Percentiles rank a stretch among this genome's conserved stretches.
Conservation (phyloP, 1,284 basidiomycete species). For the Tranzscheliella williamsii region DNA sequence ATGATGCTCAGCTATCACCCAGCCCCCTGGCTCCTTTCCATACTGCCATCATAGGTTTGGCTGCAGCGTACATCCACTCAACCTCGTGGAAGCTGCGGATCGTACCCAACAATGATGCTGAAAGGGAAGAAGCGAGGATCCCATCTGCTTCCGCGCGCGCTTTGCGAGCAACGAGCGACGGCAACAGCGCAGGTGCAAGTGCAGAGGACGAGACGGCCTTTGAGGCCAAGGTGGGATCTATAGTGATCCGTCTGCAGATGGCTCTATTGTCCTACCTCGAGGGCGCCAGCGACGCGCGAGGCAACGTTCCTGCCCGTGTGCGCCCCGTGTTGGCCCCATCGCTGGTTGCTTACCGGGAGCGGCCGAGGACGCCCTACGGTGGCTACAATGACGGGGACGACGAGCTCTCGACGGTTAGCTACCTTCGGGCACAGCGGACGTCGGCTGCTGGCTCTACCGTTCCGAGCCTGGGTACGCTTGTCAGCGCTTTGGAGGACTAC, state of each 20-base stretch:
- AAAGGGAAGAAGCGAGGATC: constrained; percentile 66
- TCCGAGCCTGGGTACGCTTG: constrained; percentile 75
- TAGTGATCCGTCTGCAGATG: constrained; percentile 39
- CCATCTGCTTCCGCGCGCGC: constrained; percentile 26
- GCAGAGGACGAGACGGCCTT: constrained; percentile 40
- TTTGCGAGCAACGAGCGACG: constrained; percentile 25
- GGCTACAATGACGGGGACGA: constrained; percentile 9
- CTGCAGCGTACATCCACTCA: constrained; percentile 74
- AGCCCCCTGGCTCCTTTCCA: constrained; percentile 67
- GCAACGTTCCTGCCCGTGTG: constrained; percentile 10
- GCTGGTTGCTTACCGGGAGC: constrained; percentile 32
- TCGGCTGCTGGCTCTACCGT: constrained; percentile 59
- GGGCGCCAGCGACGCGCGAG: constrained; percentile 41
- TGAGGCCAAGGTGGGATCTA: constrained; percentile 27
- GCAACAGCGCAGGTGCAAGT: constrained; percentile 4
- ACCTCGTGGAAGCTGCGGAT: constrained; percentile 69
- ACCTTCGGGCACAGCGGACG: constrained; percentile 23
- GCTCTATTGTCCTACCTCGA: constrained; percentile 51
- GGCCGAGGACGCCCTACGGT: constrained; percentile 18
- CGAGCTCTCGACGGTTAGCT: constrained; percentile 21
- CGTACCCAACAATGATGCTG: constrained; percentile 72
- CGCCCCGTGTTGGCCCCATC: constrained; percentile 43
- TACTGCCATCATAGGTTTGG: constrained; percentile 74
- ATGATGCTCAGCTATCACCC: constrained; percentile 71
- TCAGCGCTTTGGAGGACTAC: constrained; percentile 70